A percentile compares a stretch with the other conserved stretches of the same genome.
Evolutionary conservation across 2,329 filamentous ascomycete genomes (phyloP).

Genomic region (Exophiala alcalophila): DNA sequence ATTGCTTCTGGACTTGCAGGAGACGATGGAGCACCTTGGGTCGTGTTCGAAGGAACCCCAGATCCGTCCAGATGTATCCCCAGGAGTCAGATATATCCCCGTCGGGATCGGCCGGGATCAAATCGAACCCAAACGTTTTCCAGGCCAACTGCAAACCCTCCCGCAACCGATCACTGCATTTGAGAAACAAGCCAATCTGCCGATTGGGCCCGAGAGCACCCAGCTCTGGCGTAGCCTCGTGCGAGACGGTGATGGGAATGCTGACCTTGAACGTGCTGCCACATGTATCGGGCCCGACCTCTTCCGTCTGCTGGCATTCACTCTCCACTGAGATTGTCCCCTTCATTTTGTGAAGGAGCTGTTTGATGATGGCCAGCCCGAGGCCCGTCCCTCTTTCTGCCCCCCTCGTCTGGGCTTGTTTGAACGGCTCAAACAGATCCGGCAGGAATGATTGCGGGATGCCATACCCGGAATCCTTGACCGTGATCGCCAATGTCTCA

Average conservation of each 20-base stretch:
- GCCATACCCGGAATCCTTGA: slow-evolving; percentile 33
- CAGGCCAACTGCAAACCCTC: slow-evolving; percentile 32
- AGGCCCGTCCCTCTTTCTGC: slow-evolving; percentile 34
- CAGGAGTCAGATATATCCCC: slow-evolving; percentile 27
- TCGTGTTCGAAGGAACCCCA: slow-evolving; percentile 27
- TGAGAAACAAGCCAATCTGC: slow-evolving; percentile 24
- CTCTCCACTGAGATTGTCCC: slow-evolving; percentile 35
- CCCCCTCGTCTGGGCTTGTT: slow-evolving; percentile 34
- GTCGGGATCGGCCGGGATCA: slow-evolving; percentile 20
- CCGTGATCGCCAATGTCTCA: slow-evolving; percentile 57
- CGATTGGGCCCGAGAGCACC: slow-evolving; percentile 3
- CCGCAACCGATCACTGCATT: slow-evolving; percentile 19
- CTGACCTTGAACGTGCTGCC: slow-evolving; percentile 28
- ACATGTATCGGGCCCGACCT: slow-evolving; percentile 18
- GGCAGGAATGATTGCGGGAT: slow-evolving; percentile 55
- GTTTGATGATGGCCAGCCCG: slow-evolving; percentile 34
- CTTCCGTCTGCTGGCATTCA: slow-evolving; percentile 23
- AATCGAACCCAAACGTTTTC: slow-evolving; percentile 29
- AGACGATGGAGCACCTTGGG: slow-evolving; percentile 25
- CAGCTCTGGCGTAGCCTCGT: not conserved
- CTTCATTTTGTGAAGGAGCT: slow-evolving; percentile 34
- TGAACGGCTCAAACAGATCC: slow-evolving; percentile 66
- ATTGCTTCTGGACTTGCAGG: slow-evolving; percentile 23
- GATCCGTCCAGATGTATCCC: slow-evolving; percentile 33
- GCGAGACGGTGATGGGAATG: slow-evolving; percentile 14